These are phyloP conservation scores for Stachybotrys elegans DNA, from an alignment of 2,329 filamentous ascomycete species.

Conservation along the genomic window DNA sequence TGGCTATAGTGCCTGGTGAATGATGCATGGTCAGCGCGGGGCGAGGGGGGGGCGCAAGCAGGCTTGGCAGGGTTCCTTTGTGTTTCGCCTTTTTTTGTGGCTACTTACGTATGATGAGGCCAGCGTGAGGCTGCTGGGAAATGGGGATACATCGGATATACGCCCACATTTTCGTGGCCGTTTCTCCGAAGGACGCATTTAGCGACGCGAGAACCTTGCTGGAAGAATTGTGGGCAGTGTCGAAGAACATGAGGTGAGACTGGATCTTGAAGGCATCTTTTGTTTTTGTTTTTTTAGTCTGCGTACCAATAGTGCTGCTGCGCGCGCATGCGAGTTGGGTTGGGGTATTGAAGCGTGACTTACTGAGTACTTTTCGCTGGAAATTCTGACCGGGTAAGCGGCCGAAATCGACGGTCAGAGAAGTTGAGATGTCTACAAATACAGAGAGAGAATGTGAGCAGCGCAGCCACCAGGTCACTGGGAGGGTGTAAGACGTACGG, in stretches of 20 bases:
- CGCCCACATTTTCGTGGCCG: slow-evolving; percentile 69
- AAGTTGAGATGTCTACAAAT: slow-evolving; percentile 49
- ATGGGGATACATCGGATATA: slow-evolving; percentile 55
- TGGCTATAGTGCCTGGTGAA: slow-evolving; percentile 54
- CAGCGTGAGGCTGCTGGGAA: slow-evolving; percentile 48
- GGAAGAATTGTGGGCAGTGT: slow-evolving; percentile 70
- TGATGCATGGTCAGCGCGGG: no score
- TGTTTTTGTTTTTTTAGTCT: no score
- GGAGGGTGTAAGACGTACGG: slow-evolving; percentile 35
- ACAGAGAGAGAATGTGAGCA: no score
- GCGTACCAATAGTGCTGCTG: not conserved
- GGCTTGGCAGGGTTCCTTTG: no score
- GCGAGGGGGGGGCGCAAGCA: no score
- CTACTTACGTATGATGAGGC: slow-evolving; percentile 59
- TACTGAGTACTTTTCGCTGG: slow-evolving; percentile 70
- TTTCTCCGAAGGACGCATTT: slow-evolving; percentile 68
- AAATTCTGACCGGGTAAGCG: slow-evolving; percentile 72
- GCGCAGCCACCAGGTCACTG: no score
- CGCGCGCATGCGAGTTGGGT: not conserved
- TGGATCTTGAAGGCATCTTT: slow-evolving; percentile 73
- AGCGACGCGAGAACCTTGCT: slow-evolving; percentile 69
- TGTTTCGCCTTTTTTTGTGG: no score
- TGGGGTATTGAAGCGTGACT: slow-evolving; percentile 16
- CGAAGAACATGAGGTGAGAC: slow-evolving; percentile 77
- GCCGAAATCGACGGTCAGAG: slow-evolving; percentile 73